These are phyloP conservation scores for Artomyces pyxidatus DNA, from an alignment of 768 basidiomycete species.

Conservation along the genomic window DNA sequence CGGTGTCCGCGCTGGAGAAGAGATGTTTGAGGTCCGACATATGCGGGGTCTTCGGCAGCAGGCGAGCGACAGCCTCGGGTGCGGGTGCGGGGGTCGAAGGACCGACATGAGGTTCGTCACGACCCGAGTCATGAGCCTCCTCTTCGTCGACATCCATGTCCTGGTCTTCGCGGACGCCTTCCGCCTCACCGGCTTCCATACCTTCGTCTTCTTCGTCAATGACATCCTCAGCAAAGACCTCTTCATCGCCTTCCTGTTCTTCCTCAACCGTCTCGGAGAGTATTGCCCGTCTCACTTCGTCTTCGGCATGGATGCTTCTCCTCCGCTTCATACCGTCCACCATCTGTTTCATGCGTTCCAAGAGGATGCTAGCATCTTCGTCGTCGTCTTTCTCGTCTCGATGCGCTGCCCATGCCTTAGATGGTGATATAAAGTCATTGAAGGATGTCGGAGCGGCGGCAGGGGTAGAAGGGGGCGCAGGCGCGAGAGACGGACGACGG, in stretches of 20 bases:
- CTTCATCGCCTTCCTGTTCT: conserved; percentile 9
- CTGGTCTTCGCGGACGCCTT: conserved; percentile 25
- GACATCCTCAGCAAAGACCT: conserved; percentile 23
- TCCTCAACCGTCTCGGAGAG: conserved; percentile 12
- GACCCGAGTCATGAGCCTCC: neutral
- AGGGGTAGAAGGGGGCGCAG: conserved; percentile 7
- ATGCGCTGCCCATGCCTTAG: conserved; percentile 8
- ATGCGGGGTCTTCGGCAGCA: conserved; percentile 21
- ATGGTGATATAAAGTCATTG: no score
- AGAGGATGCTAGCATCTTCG: conserved; percentile 26
- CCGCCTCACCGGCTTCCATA: conserved; percentile 26
- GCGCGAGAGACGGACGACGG: conserved; percentile 24
- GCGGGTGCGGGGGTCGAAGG: conserved; percentile 1
- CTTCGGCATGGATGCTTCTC: conserved; percentile 22
- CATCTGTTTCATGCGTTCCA: conserved; percentile 30
- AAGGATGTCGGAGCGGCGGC: neutral
- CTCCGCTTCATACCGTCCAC: conserved; percentile 29
- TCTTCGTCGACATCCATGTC: conserved; percentile 12
- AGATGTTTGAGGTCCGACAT: conserved; percentile 26
- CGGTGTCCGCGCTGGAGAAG: conserved; percentile 17
- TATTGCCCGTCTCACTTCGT: conserved; percentile 4
- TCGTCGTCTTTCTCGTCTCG: conserved; percentile 22
- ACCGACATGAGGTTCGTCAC: neutral
- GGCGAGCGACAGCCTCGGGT: neutral
- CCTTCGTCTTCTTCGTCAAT: conserved; percentile 38